Evolutionary conservation across 352 stramenopile species (phyloP), one percentile per base, ranked within the genome.

Genomic region (Phytophthora rubi): DNA sequence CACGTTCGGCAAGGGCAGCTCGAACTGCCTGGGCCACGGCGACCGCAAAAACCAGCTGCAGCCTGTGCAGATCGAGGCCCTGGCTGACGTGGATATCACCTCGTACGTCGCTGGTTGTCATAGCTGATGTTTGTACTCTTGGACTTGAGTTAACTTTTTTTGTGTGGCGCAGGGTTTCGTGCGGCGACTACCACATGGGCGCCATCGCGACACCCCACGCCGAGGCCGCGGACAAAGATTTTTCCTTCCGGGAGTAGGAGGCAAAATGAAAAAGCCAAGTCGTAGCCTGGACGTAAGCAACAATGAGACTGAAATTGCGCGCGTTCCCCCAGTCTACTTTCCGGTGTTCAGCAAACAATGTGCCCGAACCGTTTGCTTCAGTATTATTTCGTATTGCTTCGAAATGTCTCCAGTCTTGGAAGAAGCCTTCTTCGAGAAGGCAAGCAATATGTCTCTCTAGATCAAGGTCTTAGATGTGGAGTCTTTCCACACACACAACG

Each of bases 41-140:
- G 90, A 97, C 59, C 92, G 80, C 61, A 96, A 93, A 77, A 94
- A 93, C 75, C 86, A 94, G 71, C 64, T 95, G 52, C 93, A 98
- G 79, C 93, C 93, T 30, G 68, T 90, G 59, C 84, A 94, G 62
- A 80, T 98, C 47, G 65, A 81, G 23, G 72, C 81, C 62, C 65
- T 97, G 44, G 71, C 71, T 7, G 79, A 82, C 54, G 64, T 93
- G 37, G 73, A 81, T 28, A 79, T 97, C 55, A 86, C 74, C 13
- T 85, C 89, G 77, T 91, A 80, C 76, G 82, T 85, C 4, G 35
- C 23, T 47, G 3, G 26, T 9, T 28, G 33, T 32, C 3, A 64
- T 42, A 23, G 37, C 35, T 12, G 6, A 21, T 59, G 7, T 7
- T 47, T 39, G 35, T n/a, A 57, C 37, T 44, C 37, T n/a, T 8